These are phyloP conservation scores for Juncus inflexus DNA, from an alignment of 176 grass and related monocot genomes.

Conservation along the genomic window DNA sequence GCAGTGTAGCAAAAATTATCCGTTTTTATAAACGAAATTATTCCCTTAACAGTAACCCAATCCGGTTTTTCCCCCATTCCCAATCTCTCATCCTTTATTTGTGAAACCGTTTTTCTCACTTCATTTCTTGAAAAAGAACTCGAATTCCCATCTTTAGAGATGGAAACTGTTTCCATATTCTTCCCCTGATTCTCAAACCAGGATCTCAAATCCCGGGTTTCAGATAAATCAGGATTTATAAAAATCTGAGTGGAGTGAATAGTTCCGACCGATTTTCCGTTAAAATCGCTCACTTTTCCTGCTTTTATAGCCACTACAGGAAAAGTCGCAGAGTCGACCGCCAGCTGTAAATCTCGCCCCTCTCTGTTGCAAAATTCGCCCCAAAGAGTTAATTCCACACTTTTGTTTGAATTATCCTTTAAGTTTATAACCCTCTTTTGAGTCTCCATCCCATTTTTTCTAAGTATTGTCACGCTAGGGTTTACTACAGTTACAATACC, in stretches of 20 bases:
- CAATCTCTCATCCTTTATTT: slow-evolving; percentile 82
- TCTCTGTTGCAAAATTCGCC: slow-evolving; percentile 95
- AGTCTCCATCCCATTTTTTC: slow-evolving; percentile 95
- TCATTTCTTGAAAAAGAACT: slow-evolving; percentile 56
- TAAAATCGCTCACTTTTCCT: slow-evolving; percentile 92
- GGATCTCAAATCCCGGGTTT: slow-evolving; percentile 58
- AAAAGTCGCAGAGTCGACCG: slow-evolving; percentile 43
- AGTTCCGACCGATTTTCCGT: slow-evolving; percentile 83
- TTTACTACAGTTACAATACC: slow-evolving; percentile 78
- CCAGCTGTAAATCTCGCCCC: slow-evolving; percentile 63
- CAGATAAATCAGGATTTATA: slow-evolving; percentile 71
- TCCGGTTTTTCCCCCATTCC: slow-evolving; percentile 76
- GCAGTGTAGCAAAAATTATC: slow-evolving; percentile 80
- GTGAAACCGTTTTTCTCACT: slow-evolving; percentile 52
- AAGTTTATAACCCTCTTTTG: slow-evolving; percentile 66
- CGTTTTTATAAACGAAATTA: slow-evolving; percentile 70
- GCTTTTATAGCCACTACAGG: slow-evolving; percentile 80
- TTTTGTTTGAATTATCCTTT: slow-evolving; percentile 78
- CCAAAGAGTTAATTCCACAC: slow-evolving; percentile 95
- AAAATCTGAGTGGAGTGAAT: slow-evolving; percentile 77
- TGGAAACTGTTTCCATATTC: slow-evolving; percentile 64
- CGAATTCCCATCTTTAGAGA: slow-evolving; percentile 61
- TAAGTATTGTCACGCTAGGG: slow-evolving; percentile 62
- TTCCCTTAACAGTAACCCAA: slow-evolving; percentile 75
- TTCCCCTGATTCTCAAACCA: slow-evolving; percentile 78